Evolutionary conservation across 225 moss, liverwort and hornwort species (phyloP).

Genomic region (Lunularia cruciata): DNA sequence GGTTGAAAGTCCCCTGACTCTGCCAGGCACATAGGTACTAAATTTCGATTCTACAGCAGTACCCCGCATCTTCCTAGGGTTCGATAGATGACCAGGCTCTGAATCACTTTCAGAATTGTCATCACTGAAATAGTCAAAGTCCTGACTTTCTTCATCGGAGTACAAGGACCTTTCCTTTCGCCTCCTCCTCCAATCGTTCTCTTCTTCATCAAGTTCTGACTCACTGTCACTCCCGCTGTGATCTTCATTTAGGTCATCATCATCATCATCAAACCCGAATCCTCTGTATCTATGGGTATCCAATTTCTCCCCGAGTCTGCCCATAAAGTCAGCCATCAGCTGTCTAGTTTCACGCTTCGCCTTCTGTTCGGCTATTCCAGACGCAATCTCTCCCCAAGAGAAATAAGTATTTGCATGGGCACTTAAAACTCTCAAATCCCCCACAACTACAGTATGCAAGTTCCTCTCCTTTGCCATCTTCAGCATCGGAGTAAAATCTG

Average conservation of each 20-base stretch:
- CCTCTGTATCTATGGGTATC: slow-evolving; percentile 6
- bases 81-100: slow-evolving; percentile 4
- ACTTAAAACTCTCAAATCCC: slow-evolving; percentile 44
- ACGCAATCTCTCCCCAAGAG: slow-evolving; percentile 51
- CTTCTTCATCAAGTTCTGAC: slow-evolving; percentile 25
- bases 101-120: slow-evolving; percentile 28
- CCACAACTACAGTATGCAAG: slow-evolving; percentile 42
- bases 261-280: slow-evolving; percentile 19
- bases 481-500: slow-evolving; percentile 44
- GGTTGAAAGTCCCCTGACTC: slow-evolving; percentile 27
- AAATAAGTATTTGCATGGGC: slow-evolving; percentile 46
- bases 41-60: slow-evolving; percentile 3
- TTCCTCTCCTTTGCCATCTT: slow-evolving; percentile 35
- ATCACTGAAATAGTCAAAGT: slow-evolving; percentile 32
- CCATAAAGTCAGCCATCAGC: slow-evolving; percentile 21
- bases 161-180: neutral
- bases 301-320: neutral
- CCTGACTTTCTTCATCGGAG: neutral
- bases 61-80: slow-evolving; percentile 5
- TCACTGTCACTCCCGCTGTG: slow-evolving; percentile 20
- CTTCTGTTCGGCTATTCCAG: slow-evolving; percentile 41
- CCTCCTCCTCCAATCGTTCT: slow-evolving; percentile 29
- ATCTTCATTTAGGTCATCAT: slow-evolving; percentile 19
- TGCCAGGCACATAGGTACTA: slow-evolving; percentile 9
- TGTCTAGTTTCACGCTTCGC: slow-evolving; percentile 32